Base-by-base conservation (phyloP, 352 stramenopile species). In the Aphanomyces stellatus region DNA sequence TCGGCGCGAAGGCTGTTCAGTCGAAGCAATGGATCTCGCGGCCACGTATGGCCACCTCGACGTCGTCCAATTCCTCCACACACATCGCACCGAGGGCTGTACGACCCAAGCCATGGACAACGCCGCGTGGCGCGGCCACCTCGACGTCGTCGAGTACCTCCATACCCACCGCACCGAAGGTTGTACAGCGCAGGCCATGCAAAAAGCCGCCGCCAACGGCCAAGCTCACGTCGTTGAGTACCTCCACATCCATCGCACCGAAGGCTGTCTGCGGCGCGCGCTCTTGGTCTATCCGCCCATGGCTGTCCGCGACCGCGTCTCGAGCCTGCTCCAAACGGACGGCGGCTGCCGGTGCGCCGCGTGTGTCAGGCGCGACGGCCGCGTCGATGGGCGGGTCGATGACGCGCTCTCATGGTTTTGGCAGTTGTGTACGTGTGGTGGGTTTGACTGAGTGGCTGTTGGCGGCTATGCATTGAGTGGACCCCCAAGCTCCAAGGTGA, bases 61-160 rank as follows among this genome's bases (percentile, higher is more conserved):
- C n/a, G 27, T 55, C 25, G 46, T 55, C 27, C 46, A 28, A 22
- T 74, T 72, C 33, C 56, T 72, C 40, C 63, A 70, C 55, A 43
- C n/a, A 31, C 46, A 74, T 24, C 65, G 55, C 4, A 22, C 25
- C 19, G 65, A 71, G 27, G 61, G 60, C 28, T 70, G 48, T 42
- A 70, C 67, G 51, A 34, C 53, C 51, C 37, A 72, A 17, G 57
- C 56, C 7, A 61, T 61, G 51, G 51, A 61, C 51, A 41, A 41
- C 2, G 51, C 51, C 15, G 51, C 51, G 15, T 25, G 22, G 15
- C 22, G 51, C 7, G 56, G 56, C 0, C 40, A 64, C 28, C 8
- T 53, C 4, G 56, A 64, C 7, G 28, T 64, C 11, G 34, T 64
- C 31, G 6, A 37, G 28, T 64, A 17, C 19, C 28, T 53, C n/a